Evolutionary conservation across 768 basidiomycete genomes (phyloP).

Genomic region (Sarcomyxa edulis): DNA sequence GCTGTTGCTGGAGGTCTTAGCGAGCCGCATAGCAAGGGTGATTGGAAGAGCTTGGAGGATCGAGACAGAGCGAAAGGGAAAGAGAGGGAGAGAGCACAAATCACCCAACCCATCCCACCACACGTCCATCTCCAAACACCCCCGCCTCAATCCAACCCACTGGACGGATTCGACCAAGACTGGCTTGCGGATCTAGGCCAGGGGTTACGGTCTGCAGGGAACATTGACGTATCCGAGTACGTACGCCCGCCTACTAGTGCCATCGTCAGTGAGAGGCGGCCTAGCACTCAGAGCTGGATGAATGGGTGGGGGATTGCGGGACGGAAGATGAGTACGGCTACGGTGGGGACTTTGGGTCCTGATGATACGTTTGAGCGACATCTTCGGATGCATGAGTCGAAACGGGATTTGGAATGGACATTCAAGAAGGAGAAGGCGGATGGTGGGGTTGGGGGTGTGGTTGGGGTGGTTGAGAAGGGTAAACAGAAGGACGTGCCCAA

Average conservation of each 20-base stretch:
- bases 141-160: constrained; percentile 12
- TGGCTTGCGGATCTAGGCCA: constrained; percentile 11
- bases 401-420: constrained; percentile 53
- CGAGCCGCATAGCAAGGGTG: constrained; percentile 49
- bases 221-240: constrained; percentile 11
- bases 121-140: constrained; percentile 7
- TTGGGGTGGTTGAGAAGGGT: constrained; percentile 10
- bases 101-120: constrained; percentile 20
- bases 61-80: constrained; percentile 26
- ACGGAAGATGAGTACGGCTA: constrained; percentile 39
- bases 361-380: constrained; percentile 38
- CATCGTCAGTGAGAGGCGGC: too few species aligned
- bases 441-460: constrained; percentile 10
- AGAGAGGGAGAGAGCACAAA: constrained; percentile 14
- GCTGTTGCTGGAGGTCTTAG: too few species aligned
- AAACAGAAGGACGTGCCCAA: constrained; percentile 9
- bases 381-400: too few species aligned
- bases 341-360: constrained; percentile 28
- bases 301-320: too few species aligned
- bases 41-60: constrained; percentile 50
- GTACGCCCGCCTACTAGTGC: constrained; percentile 7
- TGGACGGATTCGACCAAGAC: constrained; percentile 8
- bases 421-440: constrained; percentile 52
- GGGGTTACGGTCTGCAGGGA: constrained; percentile 10
- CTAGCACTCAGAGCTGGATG: too few species aligned